Percentiles rank a stretch among this genome's conserved stretches.
These are phyloP conservation scores for Eucalyptus curtisii DNA, from an alignment of 345 rosid genomes.

Conservation along the genomic window DNA sequence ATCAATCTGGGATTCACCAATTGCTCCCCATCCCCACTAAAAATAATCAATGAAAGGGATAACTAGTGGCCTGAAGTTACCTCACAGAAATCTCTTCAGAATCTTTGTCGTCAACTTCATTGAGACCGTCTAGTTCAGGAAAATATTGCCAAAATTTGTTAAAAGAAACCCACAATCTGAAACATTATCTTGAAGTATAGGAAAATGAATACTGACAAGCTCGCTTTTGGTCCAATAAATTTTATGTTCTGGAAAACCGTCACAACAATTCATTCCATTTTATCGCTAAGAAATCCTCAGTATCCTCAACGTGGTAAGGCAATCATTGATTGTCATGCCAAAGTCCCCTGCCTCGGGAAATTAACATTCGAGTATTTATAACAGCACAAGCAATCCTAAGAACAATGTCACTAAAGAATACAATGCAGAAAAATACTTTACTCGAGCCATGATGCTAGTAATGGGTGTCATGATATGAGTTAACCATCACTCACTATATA, in stretches of 20 bases:
- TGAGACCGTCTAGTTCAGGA: conserved; percentile 1
- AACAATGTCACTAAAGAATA: not conserved
- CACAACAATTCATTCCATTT: not conserved
- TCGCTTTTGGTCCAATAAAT: not conserved
- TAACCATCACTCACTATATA: not conserved
- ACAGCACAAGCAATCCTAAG: not conserved
- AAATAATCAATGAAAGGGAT: not conserved
- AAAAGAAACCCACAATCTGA: not conserved
- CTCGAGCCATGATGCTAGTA: not conserved
- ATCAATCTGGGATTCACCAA: not conserved
- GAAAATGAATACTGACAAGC: not conserved
- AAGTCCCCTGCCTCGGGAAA: not conserved
- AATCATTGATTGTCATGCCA: not conserved
- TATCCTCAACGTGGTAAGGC: not conserved
- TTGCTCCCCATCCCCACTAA: not conserved
- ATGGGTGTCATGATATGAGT: not conserved
- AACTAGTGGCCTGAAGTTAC: not conserved
- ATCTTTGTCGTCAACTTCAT: conserved; percentile 24
- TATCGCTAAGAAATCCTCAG: not conserved
- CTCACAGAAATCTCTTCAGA: conserved; percentile 51
- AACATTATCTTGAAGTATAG: not conserved
- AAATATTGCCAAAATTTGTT: not conserved
- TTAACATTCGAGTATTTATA: not conserved
- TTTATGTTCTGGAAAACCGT: not conserved
- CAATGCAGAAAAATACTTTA: not conserved